Evolutionary conservation across 2,329 filamentous ascomycete species (phyloP), one percentile per base, ranked within the genome.

Genomic region (Aspergillus sclerotialis): DNA sequence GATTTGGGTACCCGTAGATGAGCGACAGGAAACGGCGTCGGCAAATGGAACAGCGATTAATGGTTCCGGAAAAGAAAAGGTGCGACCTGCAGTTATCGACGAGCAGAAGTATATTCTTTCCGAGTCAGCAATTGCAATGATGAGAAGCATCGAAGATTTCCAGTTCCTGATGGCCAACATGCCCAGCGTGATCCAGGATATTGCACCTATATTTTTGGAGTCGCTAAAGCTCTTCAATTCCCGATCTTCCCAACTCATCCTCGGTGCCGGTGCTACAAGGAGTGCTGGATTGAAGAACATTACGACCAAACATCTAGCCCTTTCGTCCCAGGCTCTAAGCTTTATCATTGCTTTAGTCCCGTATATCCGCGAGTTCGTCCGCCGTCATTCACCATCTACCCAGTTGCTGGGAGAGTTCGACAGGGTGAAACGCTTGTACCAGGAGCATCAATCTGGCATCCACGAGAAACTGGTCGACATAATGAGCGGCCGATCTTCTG

Each of bases 211-310:
- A 1, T 74, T 98, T 8, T 70, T 95, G 27, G 82, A 92, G 14
- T 94, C 93, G 53, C 72, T 96, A 10, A 85, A 92, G 45, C 73
- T 94, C 4, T 98, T 96, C 72, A 95, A 98, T 60, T 95, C 88
- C 2, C 82, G 92, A 13, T 89, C 89, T 38, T 93, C 84, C n/a
- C 92, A 98, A 57, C 75, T 98, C 38, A 95, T 98, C 44, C 78
- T 98, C 5, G 92, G 92, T 1, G 92, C 92, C 2, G 92, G 92
- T 4, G 92, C 92, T 4, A 95, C 86, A 4, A 74, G 79, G 23
- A 88, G 84, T 15, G 92, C 89, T 1, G 90, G 90, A 0, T 69
- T 98, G 13, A 94, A 88, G 58, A 95, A 95, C 53, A 98, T 98
- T 57, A 94, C 86, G 0, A 94, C 92, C 0, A 92, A 92, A 50